These are phyloP conservation scores for Iberis pinnata DNA, from an alignment of 345 rosid genomes.

Conservation along the genomic window DNA sequence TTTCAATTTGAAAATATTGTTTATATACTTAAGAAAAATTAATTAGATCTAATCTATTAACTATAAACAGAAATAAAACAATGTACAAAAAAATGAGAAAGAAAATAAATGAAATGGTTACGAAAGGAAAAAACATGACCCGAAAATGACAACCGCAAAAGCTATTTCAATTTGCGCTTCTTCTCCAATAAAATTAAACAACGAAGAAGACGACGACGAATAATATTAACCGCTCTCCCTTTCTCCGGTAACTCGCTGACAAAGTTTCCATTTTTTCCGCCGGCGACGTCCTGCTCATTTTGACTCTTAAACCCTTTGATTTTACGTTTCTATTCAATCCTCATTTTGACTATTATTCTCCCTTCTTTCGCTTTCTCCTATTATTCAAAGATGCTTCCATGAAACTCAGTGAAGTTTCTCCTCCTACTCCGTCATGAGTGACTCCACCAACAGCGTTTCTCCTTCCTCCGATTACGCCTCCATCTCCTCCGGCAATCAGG, in stretches of 20 bases:
- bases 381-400: conserved; percentile 23
- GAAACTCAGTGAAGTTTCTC: conserved; percentile 18
- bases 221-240: conserved; percentile 6
- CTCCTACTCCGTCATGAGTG: conserved; percentile 48
- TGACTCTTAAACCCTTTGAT: conserved; percentile 7
- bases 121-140: conserved; percentile 7
- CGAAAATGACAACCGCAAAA: conserved; percentile 25
- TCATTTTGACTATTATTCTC: conserved; percentile 24
- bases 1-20: neutral
- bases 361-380: conserved; percentile 5
- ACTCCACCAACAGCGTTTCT: conserved; percentile 54
- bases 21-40: neutral
- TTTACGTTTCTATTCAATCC: conserved; percentile 8
- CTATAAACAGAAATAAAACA: neutral
- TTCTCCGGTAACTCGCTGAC: neutral
- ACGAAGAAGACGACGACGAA: neutral
- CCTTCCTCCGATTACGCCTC: conserved; percentile 55
- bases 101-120: conserved; percentile 15
- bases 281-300: conserved; percentile 1
- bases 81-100: conserved; percentile 2
- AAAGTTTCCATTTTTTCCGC: conserved; percentile 9
- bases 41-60: no score
- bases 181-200: conserved; percentile 15
- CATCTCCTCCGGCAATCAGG: conserved; percentile 60
- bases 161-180: conserved; percentile 4